Base-by-base conservation (phyloP, 1,284 basidiomycete genomes). In the Apiotrichum sp. region DNA sequence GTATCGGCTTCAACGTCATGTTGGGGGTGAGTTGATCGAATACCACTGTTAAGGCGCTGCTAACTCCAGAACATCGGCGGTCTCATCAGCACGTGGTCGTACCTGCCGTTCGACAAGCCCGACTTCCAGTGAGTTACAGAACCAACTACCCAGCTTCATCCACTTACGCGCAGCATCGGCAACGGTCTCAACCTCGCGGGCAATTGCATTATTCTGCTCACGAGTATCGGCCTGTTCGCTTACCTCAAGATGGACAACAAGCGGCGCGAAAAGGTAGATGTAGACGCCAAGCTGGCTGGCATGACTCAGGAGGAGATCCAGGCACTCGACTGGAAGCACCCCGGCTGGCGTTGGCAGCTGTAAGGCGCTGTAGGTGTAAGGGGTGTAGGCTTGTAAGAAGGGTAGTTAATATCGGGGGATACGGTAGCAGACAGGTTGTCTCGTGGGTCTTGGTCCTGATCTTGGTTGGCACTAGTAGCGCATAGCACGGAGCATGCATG, bases 51-150 rank as follows among this genome's bases (percentile, higher is more conserved):
- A 22, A 22, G 22, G 22, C 22, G 22, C 16, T 6, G 40, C 40
- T 41, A 14, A 41, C 40, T 13, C 6, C 22, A 46, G 39, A 57
- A 62, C 47, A 47, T 63, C 16, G 65, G 65, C 22, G 61, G 62
- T 9, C 50, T 66, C 3, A 62, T 66, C 46, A 55, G 53, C 31
- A 66, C 65, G 16, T 66, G 65, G 65, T 61, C 61, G 11, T 62
- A 55, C 32, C 49, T 66, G 7, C 61, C 62, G 1, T 29, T 22
- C 9, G 65, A 66, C 45, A 47, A n/a, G 0, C 64, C 64, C 1
- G 57, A 62, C 43, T 65, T 56, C 52, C 57, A 46, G 60, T 62
- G 34, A 50, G 60, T 38, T 13, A 8, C 8, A 38, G 7, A 7
- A 38, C 22, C 22, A 22, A 22, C 22, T 22, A 22, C 22, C 22